Base-by-base conservation (phyloP, 2,329 filamentous ascomycete species). In the Calycina marina region DNA sequence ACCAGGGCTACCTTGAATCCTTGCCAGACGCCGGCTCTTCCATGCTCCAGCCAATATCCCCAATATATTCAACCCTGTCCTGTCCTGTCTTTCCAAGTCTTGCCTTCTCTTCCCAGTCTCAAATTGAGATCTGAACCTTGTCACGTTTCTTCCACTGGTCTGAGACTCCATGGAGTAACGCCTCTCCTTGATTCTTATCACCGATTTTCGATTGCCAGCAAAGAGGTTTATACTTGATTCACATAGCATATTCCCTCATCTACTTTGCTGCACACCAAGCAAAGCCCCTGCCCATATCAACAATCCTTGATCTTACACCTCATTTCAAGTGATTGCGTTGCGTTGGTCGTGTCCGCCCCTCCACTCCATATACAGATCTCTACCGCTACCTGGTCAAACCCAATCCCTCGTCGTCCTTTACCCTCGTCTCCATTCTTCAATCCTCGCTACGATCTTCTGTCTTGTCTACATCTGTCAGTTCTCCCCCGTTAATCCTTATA, bases 391-490 rank as follows among this genome's bases (percentile, higher is more conserved):
- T 34, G 26, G 27, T 24, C 28, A 22, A 22, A 22, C 20, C 20
- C 20, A n/a, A n/a, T n/a, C n/a, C n/a, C n/a, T n/a, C n/a, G n/a
- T 39, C 34, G 37, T 36, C 39, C 18, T 28, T 35, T 28, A 40
- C 31, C 37, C 34, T 32, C 30, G 37, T 35, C 43, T 27, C 4
- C 15, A 4, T 18, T 28, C 6, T 28, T 12, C 14, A 5, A 45
- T 45, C 47, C 47, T 51, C 43, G 45, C 44, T 50, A 45, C 34
- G 49, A 51, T 49, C 47, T 45, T 34, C 39, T 40, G 31, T 32
- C 32, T 34, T 31, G 18, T 25, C 41, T 35, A 26, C 29, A 20
- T 44, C 43, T 39, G 32, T 34, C 36, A 40, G 20, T 27, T 44
- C 36, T 45, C 43, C 37, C 47, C 46, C 43, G 41, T 38, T 22